A percentile compares a stretch with the other conserved stretches of the same genome.
These are phyloP conservation scores for Trichophyton mentagrophytes DNA, from an alignment of 2,329 filamentous ascomycete species.

Conservation along the genomic window DNA sequence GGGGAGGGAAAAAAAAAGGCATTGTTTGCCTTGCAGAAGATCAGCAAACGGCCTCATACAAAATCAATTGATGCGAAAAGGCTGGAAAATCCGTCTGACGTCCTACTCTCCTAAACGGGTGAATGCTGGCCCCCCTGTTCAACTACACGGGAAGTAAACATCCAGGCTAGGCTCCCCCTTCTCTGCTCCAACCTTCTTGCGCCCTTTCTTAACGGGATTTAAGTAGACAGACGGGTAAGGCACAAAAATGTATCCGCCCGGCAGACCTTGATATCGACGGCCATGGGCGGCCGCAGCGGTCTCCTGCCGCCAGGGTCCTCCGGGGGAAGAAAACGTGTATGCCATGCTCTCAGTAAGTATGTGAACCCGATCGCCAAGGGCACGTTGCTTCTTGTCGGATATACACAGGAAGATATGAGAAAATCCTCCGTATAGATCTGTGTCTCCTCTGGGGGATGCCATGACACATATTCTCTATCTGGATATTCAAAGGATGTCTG, in stretches of 20 bases:
- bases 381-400: not conserved
- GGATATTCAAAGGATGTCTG: not conserved
- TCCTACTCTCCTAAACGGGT: not conserved
- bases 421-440: not conserved
- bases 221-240: not conserved
- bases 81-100: not conserved
- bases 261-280: not conserved
- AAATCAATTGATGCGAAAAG: not conserved
- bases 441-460: not conserved
- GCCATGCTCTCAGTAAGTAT: not conserved
- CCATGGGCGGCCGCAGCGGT: not conserved
- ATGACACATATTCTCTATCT: not conserved
- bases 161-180: too few relatives aligned
- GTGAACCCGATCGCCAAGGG: not conserved
- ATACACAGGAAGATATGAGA: not conserved
- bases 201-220: not conserved
- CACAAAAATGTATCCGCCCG: not conserved
- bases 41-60: not conserved
- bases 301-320: not conserved
- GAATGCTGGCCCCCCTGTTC: not conserved
- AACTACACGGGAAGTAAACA: not conserved
- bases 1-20: not conserved
- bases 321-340: not conserved
- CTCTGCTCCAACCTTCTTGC: not conserved
- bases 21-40: not conserved